Evolutionary conservation across 306 rosid genomes (phyloP), one percentile per base, ranked within the genome.

Genomic region (Vigna reflexopilosa): DNA sequence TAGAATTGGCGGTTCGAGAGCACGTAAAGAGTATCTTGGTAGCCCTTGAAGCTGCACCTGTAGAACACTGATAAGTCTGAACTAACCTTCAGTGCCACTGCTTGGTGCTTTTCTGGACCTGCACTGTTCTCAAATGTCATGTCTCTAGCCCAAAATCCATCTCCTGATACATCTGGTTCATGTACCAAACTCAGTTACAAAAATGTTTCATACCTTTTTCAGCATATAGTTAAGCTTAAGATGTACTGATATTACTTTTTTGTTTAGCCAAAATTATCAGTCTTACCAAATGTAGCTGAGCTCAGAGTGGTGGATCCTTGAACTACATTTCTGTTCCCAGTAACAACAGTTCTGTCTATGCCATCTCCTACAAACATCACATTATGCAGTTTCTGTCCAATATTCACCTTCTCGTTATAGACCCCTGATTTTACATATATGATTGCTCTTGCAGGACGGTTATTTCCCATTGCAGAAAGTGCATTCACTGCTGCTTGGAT

Each of bases 291-390:
- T 40, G 96, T 85, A 32, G 97, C 90, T 15, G 98, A 90, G 64
- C 38, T 6, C 0, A 79, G n/a, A 71, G 93, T 90, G 72, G 87
- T 24, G 15, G 80, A 50, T 40, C 90, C 94, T 52, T 72, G 84
- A 14, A 12, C 74, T 38, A 80, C 86, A 61, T 82, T 88, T 17
- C 73, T 70, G 71, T 49, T 81, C 2, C 91, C 76, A 13, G 87
- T 86, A 85, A 87, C 54, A 0, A 90, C 56, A 4, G 93, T 93
- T 77, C 32, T 83, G 78, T 87, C 92, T 4, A 87, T 87, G 69
- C 96, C 98, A 77, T 90, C 98, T 48, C 98, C 93, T 0, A 93
- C 93, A 22, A 93, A 22, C 93, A 90, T 90, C 1, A 90, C 66
- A 76, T 88, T 90, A 42, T 44, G 83, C 59, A 83, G 4, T 8